phyloP scores from a whole-genome alignment of 2,329 filamentous ascomycete genomes.

The Simplicillium aogashimaense region DNA sequence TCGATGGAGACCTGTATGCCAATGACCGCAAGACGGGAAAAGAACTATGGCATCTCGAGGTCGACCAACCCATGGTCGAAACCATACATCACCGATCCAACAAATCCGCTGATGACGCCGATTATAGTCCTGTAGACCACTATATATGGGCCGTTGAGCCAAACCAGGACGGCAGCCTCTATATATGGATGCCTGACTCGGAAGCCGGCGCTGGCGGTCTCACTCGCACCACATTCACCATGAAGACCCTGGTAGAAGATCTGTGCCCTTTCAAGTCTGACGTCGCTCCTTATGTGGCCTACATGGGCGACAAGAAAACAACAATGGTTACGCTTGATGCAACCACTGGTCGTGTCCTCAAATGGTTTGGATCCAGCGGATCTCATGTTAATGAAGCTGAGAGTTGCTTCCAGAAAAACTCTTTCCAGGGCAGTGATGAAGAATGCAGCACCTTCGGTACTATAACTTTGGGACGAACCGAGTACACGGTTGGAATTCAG shows the following conservation, averaged over 20 bases:
- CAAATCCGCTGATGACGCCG: constrained; percentile 47
- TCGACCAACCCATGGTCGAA: constrained; percentile 82
- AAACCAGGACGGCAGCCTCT: constrained; percentile 75
- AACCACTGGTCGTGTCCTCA: constrained; percentile 69
- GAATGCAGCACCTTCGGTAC: constrained; percentile 76
- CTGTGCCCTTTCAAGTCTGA: constrained; percentile 62
- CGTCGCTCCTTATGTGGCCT: constrained; percentile 68
- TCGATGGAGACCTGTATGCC: constrained; percentile 93
- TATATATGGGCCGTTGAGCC: constrained; percentile 95
- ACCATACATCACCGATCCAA: constrained; percentile 72
- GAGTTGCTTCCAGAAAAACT: constrained; percentile 64
- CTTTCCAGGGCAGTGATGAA: constrained; percentile 55
- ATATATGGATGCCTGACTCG: constrained; percentile 65
- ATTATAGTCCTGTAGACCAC: constrained; percentile 63
- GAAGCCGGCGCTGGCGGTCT: constrained; percentile 36
- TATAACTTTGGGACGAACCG: constrained; percentile 73
- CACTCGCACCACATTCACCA: constrained; percentile 59
- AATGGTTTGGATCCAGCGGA: constrained; percentile 71
- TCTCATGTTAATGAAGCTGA: constrained; percentile 58
- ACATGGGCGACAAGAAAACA: constrained; percentile 85
- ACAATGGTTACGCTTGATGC: constrained; percentile 85
- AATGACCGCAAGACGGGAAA: constrained; percentile 79
- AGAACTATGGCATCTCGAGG: constrained; percentile 75
- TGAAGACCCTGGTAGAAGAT: constrained; percentile 82
- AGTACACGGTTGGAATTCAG: constrained; percentile 83